Evolutionary conservation across 768 basidiomycete species (phyloP), one percentile per base, ranked within the genome.

Genomic region (Mrakia frigida): DNA sequence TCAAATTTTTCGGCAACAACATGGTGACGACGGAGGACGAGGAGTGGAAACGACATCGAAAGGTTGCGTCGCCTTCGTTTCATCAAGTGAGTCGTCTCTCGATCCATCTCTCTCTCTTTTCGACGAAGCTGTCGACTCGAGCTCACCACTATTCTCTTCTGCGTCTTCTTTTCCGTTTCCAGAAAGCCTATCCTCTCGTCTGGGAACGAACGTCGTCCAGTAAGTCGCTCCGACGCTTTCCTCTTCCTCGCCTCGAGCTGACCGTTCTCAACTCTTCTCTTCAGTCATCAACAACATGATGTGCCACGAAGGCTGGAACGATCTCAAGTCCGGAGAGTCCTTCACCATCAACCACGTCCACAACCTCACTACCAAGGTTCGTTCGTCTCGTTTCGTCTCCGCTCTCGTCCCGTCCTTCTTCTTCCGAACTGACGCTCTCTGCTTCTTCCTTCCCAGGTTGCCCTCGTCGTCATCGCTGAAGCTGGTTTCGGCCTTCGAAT

Each of bases 1-100:
- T 79, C 60, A 81, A 78, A 3, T 59, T 85, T 21, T 87, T 85
- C 82, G 87, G 87, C 2, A 84, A 84, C 82, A 87, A 87, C 75
- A 81, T 87, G 10, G 79, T 86, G n/a, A 83, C 82, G 10, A 83
- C 85, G 2, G 85, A 86, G 70, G 85, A 84, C 6, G 85, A 86
- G 10, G 81, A 79, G 6, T 87, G 87, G 86, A 83, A 85, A 71
- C 85, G 84, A 65, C 87, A 88, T 78, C 82, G 87, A 14, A 82
- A 86, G 9, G 80, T 87, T 71, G 82, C 86, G 78, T 84, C 84
- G 13, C 86, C 86, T 59, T 85, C 86, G 6, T 87, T 87, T 79
- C 85, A 83, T 53, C 83, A 28, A 7, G 56, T 59, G 7, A 9
- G 56, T 60, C 59, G 33, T 10, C 56, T 63, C 25, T 14, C 56